phyloP scores from a whole-genome alignment of 805 yeast genomes.

The Starmerella tilneyi region DNA sequence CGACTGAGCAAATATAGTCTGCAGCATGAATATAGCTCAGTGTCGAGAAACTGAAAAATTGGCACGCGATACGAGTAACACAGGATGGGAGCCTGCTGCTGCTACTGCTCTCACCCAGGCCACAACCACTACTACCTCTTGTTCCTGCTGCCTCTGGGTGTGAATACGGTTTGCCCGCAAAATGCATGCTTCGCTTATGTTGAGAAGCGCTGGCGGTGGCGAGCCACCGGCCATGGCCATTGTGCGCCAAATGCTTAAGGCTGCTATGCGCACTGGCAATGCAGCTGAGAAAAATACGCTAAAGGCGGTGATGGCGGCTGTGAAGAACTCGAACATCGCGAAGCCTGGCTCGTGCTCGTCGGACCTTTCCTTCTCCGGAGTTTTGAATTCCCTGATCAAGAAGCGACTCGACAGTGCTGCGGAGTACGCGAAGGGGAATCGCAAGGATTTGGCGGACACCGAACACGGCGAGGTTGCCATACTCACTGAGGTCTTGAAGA shows the following conservation, averaged over 20 bases:
- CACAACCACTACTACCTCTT: no score
- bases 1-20: slow-evolving; percentile 85
- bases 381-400: slow-evolving; percentile 34
- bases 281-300: slow-evolving; percentile 28
- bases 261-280: slow-evolving; percentile 42
- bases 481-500: slow-evolving; percentile 34
- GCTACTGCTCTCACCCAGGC: no score
- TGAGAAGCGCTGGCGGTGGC: slow-evolving; percentile 7
- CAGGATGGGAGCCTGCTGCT: no score
- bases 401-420: slow-evolving; percentile 42
- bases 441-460: slow-evolving; percentile 46
- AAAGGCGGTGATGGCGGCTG: slow-evolving; percentile 30
- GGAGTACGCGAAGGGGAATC: slow-evolving; percentile 38
- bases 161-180: not conserved
- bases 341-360: slow-evolving; percentile 27
- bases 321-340: slow-evolving; percentile 31
- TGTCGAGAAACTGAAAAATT: not conserved
- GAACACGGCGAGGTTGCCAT: slow-evolving; percentile 41
- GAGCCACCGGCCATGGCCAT: slow-evolving; percentile 32
- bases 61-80: slow-evolving; percentile 4
- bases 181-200: slow-evolving; percentile 11
- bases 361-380: slow-evolving; percentile 32
- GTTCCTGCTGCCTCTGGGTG: not conserved
- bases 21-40: slow-evolving; percentile 25
- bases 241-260: slow-evolving; percentile 39